phyloP scores from a whole-genome alignment of 148 eudicot genomes.

The Gaultheria prostrata region DNA sequence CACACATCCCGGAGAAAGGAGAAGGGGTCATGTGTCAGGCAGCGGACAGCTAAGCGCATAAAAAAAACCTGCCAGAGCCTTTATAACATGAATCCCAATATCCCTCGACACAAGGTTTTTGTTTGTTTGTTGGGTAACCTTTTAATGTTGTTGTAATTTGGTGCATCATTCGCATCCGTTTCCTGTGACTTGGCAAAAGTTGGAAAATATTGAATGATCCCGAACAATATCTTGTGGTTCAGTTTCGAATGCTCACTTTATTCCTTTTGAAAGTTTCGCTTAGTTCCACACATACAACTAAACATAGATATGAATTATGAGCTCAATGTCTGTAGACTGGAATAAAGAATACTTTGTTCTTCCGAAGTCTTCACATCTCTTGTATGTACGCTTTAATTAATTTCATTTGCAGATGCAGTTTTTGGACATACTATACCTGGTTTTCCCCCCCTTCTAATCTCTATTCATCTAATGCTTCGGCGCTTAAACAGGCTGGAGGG shows the following conservation, averaged over 20 bases:
- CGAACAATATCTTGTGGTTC: not conserved
- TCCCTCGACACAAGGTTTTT: not conserved
- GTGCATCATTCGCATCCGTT: not conserved
- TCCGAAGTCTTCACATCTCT: not conserved
- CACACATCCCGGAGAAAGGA: not conserved
- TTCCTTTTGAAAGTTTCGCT: not conserved
- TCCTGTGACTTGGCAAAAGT: not conserved
- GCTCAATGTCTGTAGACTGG: not conserved
- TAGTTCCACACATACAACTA: not conserved
- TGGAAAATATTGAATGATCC: not conserved
- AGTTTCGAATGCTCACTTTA: not conserved
- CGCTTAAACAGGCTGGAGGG: slow-evolving; percentile 18
- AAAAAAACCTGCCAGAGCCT: not conserved
- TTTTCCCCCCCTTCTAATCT: not conserved
- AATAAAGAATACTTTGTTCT: not conserved
- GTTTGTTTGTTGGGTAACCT: not conserved
- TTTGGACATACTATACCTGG: not conserved
- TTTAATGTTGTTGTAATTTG: not conserved
- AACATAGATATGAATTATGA: not conserved
- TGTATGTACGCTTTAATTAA: not conserved
- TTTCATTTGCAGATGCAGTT: not conserved
- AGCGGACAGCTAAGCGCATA: not conserved
- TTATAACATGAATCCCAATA: not conserved
- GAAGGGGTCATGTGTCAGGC: not conserved
- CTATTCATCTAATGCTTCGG: not conserved